Conservation (phyloP, 768 basidiomycete species). For the Rhodosporidiobolus odoratus region DNA sequence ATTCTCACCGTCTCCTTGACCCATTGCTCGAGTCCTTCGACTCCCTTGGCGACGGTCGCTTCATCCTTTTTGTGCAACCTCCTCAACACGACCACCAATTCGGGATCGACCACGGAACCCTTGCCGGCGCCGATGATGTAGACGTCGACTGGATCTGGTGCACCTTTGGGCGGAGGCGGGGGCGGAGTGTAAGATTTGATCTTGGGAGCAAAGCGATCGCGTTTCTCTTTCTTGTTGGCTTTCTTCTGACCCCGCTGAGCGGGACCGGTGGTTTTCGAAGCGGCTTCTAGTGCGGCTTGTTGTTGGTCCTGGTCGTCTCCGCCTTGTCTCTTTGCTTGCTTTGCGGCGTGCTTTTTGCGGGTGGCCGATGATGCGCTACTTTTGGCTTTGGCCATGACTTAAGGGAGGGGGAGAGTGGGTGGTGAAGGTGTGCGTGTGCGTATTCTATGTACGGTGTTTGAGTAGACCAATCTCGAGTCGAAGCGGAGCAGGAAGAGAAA, state of each 20-base stretch:
- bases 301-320: constrained; percentile 25
- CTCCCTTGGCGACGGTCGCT: constrained; percentile 71
- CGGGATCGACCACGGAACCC: constrained; percentile 58
- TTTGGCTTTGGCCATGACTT: constrained; percentile 48
- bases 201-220: constrained; percentile 58
- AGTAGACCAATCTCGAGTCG: background rate
- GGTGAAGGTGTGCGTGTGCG: background rate
- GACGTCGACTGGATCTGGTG: constrained; percentile 37
- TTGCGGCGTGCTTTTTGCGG: constrained; percentile 87
- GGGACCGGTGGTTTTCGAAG: background rate
- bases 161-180: constrained; percentile 51
- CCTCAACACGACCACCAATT: constrained; percentile 73
- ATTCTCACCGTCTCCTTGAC: constrained; percentile 48
- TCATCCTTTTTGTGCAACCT: constrained; percentile 82
- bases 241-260: constrained; percentile 46
- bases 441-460: no score
- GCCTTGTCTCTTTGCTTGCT: constrained; percentile 47
- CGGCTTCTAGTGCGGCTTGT: background rate
- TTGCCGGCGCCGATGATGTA: constrained; percentile 43
- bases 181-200: constrained; percentile 85
- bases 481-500: accelerated
- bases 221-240: constrained; percentile 55
- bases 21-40: constrained; percentile 78
- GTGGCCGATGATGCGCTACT: constrained; percentile 80
- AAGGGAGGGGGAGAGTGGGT: no score